A percentile compares a stretch with the other conserved stretches of the same genome.
These are phyloP conservation scores for Monosporascus sp. DNA, from an alignment of 2,329 filamentous ascomycete genomes.

Conservation along the genomic window DNA sequence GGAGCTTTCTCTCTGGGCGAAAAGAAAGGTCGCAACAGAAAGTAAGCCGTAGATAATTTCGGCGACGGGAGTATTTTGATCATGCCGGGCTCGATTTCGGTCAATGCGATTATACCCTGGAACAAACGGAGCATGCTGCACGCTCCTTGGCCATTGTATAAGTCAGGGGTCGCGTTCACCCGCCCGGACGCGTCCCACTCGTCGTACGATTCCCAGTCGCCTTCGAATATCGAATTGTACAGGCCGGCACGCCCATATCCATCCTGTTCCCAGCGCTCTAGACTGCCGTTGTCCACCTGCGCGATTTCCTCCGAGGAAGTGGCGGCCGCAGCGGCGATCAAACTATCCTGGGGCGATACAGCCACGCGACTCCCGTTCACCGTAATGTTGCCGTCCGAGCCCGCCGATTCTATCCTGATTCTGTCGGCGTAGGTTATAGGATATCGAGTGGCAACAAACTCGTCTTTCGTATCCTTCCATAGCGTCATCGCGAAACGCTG, in stretches of 20 bases:
- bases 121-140: conserved; percentile 57
- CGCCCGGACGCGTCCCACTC: conserved; percentile 51
- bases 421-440: conserved; percentile 66
- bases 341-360: conserved; percentile 22
- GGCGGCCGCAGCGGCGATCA: conserved; percentile 25
- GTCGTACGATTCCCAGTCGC: conserved; percentile 51
- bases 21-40: conserved; percentile 49
- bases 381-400: conserved; percentile 28
- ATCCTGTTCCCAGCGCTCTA: conserved; percentile 66
- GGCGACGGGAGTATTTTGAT: conserved; percentile 43
- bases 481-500: conserved; percentile 63
- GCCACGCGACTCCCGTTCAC: conserved; percentile 21
- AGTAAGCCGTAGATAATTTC: conserved; percentile 43
- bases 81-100: conserved; percentile 44
- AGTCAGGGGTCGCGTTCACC: conserved; percentile 47
- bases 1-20: conserved; percentile 39
- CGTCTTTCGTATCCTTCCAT: conserved; percentile 54
- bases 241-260: conserved; percentile 59
- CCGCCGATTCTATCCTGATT: conserved; percentile 58
- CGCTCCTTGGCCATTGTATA: conserved; percentile 53
- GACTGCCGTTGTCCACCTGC: conserved; percentile 65
- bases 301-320: conserved; percentile 51
- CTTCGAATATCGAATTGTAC: conserved; percentile 49
- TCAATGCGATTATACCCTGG: conserved; percentile 51
- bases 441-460: conserved; percentile 53